phyloP scores from a whole-genome alignment of 2,329 filamentous ascomycete species.

The Fusarium vanettenii region DNA sequence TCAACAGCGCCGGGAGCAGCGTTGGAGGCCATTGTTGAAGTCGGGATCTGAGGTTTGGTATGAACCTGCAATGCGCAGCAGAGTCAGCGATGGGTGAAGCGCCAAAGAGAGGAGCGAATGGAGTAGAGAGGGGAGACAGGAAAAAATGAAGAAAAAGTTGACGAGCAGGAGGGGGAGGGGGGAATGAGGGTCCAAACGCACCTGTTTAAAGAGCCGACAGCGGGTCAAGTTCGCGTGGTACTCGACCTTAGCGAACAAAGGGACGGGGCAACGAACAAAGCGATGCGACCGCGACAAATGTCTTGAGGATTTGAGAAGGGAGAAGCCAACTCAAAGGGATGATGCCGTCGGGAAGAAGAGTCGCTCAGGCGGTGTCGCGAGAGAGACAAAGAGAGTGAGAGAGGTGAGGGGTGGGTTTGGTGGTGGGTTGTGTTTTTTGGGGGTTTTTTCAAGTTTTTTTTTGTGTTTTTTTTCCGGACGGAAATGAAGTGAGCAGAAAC shows the following conservation, averaged over 20 bases:
- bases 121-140: not conserved
- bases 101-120: slow-evolving; percentile 14
- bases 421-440: slow-evolving; percentile 59
- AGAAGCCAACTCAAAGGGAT: slow-evolving; percentile 40
- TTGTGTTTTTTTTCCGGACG: slow-evolving; percentile 63
- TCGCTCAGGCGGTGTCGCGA: slow-evolving; percentile 46
- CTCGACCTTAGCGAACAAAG: slow-evolving; percentile 44
- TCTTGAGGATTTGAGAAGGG: slow-evolving; percentile 40
- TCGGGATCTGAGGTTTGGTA: slow-evolving; percentile 29
- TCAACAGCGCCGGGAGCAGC: slow-evolving; percentile 73
- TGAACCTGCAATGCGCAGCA: slow-evolving; percentile 26
- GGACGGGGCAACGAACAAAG: slow-evolving; percentile 46
- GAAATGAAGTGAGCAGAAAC: slow-evolving; percentile 67
- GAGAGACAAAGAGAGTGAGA: slow-evolving; percentile 41
- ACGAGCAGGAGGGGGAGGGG: slow-evolving; percentile 17
- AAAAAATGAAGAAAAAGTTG: slow-evolving; percentile 4
- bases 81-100: slow-evolving; percentile 32
- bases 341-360: slow-evolving; percentile 31
- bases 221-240: slow-evolving; percentile 42
- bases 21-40: slow-evolving; percentile 69
- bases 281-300: slow-evolving; percentile 34
- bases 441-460: slow-evolving; percentile 71
- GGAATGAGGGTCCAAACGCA: slow-evolving; percentile 22
- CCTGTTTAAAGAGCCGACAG: slow-evolving; percentile 37
- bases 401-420: slow-evolving; percentile 31